Evolutionary conservation across 2,329 filamentous ascomycete genomes (phyloP).

Genomic region (Mollisiaceae sp.): DNA sequence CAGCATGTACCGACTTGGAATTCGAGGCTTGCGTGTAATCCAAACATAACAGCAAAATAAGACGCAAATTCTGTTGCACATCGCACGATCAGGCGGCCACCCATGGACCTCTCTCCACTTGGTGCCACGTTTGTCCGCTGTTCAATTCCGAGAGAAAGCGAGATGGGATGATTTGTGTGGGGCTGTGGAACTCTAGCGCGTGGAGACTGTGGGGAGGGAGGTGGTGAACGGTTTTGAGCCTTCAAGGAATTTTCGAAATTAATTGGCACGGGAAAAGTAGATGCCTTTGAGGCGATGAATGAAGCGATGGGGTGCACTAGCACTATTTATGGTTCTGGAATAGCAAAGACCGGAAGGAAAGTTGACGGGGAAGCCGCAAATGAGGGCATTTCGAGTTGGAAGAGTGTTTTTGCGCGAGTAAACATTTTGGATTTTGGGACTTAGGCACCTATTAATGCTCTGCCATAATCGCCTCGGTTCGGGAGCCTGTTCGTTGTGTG

Average conservation of each 20-base stretch:
- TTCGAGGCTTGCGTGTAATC: too few species aligned
- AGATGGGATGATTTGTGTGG: neutral
- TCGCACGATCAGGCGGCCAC: neutral
- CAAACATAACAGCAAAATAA: too few species aligned
- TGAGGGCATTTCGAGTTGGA: neutral
- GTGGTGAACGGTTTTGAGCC: neutral
- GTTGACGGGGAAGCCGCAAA: too few species aligned
- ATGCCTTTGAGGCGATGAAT: too few species aligned
- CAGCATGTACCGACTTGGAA: too few species aligned
- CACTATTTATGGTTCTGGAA: too few species aligned
- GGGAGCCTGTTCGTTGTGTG: conserved; percentile 76
- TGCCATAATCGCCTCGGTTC: conserved; percentile 78
- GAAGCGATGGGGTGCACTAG: too few species aligned
- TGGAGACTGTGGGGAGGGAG: neutral
- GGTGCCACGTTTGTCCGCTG: neutral
- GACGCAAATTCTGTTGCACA: neutral
- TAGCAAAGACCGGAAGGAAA: too few species aligned
- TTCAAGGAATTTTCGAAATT: neutral
- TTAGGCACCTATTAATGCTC: conserved; percentile 36
- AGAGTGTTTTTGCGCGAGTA: neutral
- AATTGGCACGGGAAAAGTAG: too few species aligned
- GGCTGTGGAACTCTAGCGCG: neutral
- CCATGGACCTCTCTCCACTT: neutral
- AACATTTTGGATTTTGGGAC: neutral
- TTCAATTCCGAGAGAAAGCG: neutral